Evolutionary conservation across 2,329 filamentous ascomycete species (phyloP).

Genomic region (Claviceps sp.): DNA sequence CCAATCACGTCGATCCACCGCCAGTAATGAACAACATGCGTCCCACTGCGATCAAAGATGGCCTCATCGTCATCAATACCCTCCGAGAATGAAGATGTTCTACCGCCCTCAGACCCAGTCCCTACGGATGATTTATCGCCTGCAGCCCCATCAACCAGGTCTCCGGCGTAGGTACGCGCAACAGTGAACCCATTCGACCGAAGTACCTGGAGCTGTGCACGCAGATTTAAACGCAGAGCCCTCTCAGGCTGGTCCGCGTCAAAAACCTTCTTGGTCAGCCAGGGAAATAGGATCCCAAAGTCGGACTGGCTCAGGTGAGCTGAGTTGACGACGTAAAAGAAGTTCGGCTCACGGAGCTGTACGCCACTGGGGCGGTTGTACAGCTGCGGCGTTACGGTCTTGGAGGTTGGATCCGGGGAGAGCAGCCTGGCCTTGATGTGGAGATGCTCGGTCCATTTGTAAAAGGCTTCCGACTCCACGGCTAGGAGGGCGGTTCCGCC

Average conservation of each 20-base stretch:
- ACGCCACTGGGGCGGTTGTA: slow-evolving; percentile 30
- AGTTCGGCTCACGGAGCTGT: slow-evolving; percentile 40
- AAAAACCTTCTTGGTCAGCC: slow-evolving; percentile 46
- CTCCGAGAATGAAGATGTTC: slow-evolving; percentile 13
- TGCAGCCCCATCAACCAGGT: slow-evolving; percentile 34
- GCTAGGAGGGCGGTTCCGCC: slow-evolving; percentile 51
- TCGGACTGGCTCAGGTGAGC: slow-evolving; percentile 76
- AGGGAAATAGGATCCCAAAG: slow-evolving; percentile 71
- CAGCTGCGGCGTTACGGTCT: slow-evolving; percentile 25
- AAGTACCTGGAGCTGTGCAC: slow-evolving; percentile 44
- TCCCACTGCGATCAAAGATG: slow-evolving; percentile 33
- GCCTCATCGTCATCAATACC: slow-evolving; percentile 33
- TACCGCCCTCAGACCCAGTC: slow-evolving; percentile 6
- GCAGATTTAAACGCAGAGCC: slow-evolving; percentile 43
- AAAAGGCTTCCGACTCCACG: slow-evolving; percentile 64
- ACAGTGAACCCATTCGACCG: slow-evolving; percentile 36
- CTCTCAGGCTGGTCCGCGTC: slow-evolving; percentile 44
- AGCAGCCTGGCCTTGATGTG: slow-evolving; percentile 53
- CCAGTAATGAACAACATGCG: slow-evolving; percentile 32
- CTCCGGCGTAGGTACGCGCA: slow-evolving; percentile 33
- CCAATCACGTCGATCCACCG: slow-evolving; percentile 39
- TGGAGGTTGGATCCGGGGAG: slow-evolving; percentile 37
- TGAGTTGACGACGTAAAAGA: slow-evolving; percentile 62
- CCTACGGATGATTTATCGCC: slow-evolving; percentile 21
- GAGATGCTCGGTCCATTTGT: slow-evolving; percentile 63